These are phyloP conservation scores for Sideroxylon spinosum DNA, from an alignment of 179 eudicot species.

Conservation along the genomic window DNA sequence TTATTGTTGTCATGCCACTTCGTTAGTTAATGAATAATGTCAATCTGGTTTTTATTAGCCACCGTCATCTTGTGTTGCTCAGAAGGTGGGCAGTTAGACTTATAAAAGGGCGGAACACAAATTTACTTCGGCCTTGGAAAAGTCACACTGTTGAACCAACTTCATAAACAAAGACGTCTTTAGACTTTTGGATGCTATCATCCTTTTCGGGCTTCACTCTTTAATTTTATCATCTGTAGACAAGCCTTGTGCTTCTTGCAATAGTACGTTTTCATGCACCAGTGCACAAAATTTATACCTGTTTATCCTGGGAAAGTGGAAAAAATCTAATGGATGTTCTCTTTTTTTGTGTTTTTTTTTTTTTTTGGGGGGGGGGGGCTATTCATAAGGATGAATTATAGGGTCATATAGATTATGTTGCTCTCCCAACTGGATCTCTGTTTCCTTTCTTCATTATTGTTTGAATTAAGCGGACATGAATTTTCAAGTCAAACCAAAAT, in stretches of 20 bases:
- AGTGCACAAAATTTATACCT: background rate
- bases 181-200: constrained; percentile 1
- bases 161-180: background rate
- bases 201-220: background rate
- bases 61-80: constrained; percentile 9
- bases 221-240: background rate
- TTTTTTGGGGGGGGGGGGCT: too few relatives aligned
- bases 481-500: background rate
- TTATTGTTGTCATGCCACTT: background rate
- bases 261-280: background rate
- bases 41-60: constrained; percentile 5
- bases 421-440: background rate
- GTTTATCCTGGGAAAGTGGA: background rate
- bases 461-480: background rate
- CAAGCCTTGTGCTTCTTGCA: background rate
- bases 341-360: too few relatives aligned
- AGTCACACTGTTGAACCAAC: background rate
- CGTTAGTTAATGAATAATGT: constrained; percentile 4
- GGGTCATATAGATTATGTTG: background rate
- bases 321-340: background rate
- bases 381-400: background rate
- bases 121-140: background rate
- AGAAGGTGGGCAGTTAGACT: background rate
- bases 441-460: constrained; percentile 1
- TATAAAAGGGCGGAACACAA: background rate